Evolutionary conservation across 257 asterid genomes (phyloP), one percentile per base, ranked within the genome.

Genomic region (Leonotis leonurus): DNA sequence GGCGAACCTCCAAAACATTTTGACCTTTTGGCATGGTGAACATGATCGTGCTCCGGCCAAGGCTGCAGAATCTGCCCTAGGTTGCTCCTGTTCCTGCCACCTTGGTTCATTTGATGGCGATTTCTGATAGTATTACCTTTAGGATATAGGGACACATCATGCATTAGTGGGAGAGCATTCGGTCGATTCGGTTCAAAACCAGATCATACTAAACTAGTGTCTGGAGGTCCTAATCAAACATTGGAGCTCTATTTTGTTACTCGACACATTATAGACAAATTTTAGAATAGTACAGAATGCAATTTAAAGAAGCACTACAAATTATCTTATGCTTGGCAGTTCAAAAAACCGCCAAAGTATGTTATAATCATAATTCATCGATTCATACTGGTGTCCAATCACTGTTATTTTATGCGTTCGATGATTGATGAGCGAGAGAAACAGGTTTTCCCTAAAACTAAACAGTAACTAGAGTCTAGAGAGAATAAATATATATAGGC

Each of bases 1-100:
- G 35, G 67, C 82, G 21, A 63, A 92, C 99, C 99, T 92, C 96
- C 51, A 72, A 33, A n/a, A 88, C 29, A 50, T 92, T 95, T 78
- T 77, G 96, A 39, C 96, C 96, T 57, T 80, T 89, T 44, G 87
- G 86, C 91, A 92, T 80, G 62, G 95, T 85, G 80, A 92, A 79
- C 99, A 87, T 92, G 70, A 92, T 68, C 1, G 99, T 92, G 67
- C 86, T 87, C 54, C 73, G 52, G 73, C 87, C 99, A 62, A 89
- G 75, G 17, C 81, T 89, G 29, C 77, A 64, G 78, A 93, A 89
- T 72, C 82, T 85, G 13, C 75, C 92, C 73, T 85, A 84, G 45
- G 86, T 79, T 30, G 87, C 87, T 39, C 94, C 96, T 0, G 95
- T 80, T 75, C 88, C 80, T 56, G 96, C 94, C 41, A 89, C 78